phyloP scores from a whole-genome alignment of 202 grass and related monocot species.

The Brachypodium distachyon region DNA sequence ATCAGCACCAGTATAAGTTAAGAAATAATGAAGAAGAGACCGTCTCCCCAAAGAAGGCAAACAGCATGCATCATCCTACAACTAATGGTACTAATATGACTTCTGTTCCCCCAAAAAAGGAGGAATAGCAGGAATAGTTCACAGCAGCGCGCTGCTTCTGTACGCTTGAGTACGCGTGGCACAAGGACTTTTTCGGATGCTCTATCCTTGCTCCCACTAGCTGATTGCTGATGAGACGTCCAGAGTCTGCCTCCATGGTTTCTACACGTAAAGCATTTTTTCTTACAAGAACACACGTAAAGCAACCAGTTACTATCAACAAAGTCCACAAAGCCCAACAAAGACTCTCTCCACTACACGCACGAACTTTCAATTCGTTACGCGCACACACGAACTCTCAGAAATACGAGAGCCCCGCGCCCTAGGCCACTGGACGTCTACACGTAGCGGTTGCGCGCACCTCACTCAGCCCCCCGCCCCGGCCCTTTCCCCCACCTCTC shows the following conservation, averaged over 20 bases:
- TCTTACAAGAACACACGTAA: too few relatives aligned
- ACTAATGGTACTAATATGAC: neutral
- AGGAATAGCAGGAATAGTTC: neutral
- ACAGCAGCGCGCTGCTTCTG: neutral
- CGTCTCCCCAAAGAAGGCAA: neutral
- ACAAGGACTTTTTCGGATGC: neutral
- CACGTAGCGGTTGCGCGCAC: neutral
- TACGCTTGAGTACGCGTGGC: neutral
- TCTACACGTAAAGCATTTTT: neutral
- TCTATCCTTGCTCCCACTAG: neutral
- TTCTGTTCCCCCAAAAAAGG: neutral
- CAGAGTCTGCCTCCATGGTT: neutral
- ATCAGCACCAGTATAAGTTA: neutral
- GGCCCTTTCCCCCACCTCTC: neutral
- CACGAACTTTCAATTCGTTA: neutral
- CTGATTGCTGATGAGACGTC: neutral
- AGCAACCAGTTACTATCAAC: too few relatives aligned
- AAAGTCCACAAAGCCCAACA: neutral
- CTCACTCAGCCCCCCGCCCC: neutral
- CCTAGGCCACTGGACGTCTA: neutral
- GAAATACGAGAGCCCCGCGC: neutral
- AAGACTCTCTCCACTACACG: neutral
- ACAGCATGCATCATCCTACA: neutral
- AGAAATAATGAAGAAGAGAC: neutral
- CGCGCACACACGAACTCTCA: neutral